These are phyloP conservation scores for Piper longum DNA, from an alignment of 164 flowering plant genomes.

Conservation along the genomic window DNA sequence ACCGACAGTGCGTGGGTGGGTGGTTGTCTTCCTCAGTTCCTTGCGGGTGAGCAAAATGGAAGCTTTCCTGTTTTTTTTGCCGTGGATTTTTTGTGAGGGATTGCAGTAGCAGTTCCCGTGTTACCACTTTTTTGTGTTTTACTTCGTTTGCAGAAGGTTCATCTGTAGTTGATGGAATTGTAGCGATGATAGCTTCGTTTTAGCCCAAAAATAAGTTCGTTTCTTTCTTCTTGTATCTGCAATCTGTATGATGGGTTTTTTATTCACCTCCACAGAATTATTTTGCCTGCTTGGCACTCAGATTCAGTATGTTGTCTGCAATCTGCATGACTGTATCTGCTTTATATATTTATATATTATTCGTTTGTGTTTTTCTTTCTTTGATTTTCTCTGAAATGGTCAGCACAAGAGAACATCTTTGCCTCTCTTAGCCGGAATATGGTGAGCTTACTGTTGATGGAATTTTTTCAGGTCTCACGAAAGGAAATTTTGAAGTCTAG, in stretches of 20 bases:
- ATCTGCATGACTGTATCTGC: not conserved
- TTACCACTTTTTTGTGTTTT: too few relatives aligned
- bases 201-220: not conserved
- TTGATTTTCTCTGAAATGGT: not conserved
- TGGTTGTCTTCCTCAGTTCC: too few relatives aligned
- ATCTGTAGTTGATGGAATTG: not conserved
- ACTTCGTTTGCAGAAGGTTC: not conserved
- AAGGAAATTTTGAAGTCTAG: conserved; percentile 6
- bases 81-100: too few relatives aligned
- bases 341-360: too few relatives aligned
- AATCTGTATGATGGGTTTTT: too few relatives aligned
- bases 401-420: not conserved
- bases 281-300: not conserved
- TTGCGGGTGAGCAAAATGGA: too few relatives aligned
- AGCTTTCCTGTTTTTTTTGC: too few relatives aligned
- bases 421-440: not conserved
- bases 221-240: too few relatives aligned
- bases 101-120: too few relatives aligned
- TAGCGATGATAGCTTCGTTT: not conserved
- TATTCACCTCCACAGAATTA: too few relatives aligned
- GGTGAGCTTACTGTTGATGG: not conserved
- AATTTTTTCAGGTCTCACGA: not conserved
- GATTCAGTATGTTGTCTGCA: not conserved
- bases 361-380: not conserved
- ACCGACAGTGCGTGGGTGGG: too few relatives aligned